Percentiles rank a stretch among this genome's conserved stretches.
Conservation (phyloP, 2,329 filamentous ascomycete genomes). For the Leptosphaerulina australis region DNA sequence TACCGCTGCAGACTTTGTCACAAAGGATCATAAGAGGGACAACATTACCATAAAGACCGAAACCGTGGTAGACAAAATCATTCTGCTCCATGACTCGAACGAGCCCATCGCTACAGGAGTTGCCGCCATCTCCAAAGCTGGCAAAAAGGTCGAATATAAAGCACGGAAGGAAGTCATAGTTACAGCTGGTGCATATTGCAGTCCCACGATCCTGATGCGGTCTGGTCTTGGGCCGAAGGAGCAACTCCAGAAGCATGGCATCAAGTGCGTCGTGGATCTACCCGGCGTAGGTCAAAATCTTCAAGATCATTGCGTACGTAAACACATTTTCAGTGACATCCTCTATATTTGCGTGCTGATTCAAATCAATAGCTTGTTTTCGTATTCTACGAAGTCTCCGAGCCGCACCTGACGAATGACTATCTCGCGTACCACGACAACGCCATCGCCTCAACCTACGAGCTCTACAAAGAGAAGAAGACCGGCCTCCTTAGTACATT, state of each 20-base stretch:
- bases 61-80: constrained; percentile 51
- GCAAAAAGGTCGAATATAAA: constrained; percentile 45
- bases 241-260: constrained; percentile 60
- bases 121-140: constrained; percentile 50
- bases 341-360: constrained; percentile 47
- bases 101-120: constrained; percentile 57
- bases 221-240: constrained; percentile 64
- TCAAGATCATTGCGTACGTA: constrained; percentile 65
- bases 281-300: constrained; percentile 69
- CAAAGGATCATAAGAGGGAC: constrained; percentile 48
- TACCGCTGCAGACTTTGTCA: constrained; percentile 47
- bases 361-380: constrained; percentile 53
- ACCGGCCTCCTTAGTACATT: constrained; percentile 65
- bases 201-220: constrained; percentile 52
- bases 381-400: constrained; percentile 65
- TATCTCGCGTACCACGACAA: constrained; percentile 62
- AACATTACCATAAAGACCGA: constrained; percentile 46
- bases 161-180: constrained; percentile 45
- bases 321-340: constrained; percentile 55
- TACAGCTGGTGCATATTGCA: constrained; percentile 43
- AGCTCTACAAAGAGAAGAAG: constrained; percentile 64
- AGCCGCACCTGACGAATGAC: constrained; percentile 63
- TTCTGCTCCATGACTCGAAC: constrained; percentile 48
- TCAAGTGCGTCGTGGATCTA: constrained; percentile 60
- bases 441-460: constrained; percentile 57